Evolutionary conservation across 1,139 yeast genomes (phyloP).

Genomic region (Saccharomycopsis crataegensis): DNA sequence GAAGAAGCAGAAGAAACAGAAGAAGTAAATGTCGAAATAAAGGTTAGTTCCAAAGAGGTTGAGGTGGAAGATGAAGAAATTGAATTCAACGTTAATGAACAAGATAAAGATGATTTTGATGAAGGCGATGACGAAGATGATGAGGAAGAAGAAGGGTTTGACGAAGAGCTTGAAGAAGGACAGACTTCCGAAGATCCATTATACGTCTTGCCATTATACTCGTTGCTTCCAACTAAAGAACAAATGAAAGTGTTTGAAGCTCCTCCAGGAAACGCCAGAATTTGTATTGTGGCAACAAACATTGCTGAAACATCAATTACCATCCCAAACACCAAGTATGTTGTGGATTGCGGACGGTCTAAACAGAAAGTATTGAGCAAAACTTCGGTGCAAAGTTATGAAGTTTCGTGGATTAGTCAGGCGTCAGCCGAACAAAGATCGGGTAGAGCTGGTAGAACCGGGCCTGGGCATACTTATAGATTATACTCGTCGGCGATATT

Average conservation of each 20-base stretch:
- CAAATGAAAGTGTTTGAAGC: slow-evolving; percentile 88
- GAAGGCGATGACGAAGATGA: slow-evolving; percentile 30
- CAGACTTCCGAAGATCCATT: slow-evolving; percentile 77
- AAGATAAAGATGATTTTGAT: slow-evolving; percentile 23
- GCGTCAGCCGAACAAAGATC: slow-evolving; percentile 95
- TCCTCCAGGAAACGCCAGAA: slow-evolving; percentile 66
- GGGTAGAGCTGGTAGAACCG: slow-evolving; percentile 99
- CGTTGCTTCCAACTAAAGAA: slow-evolving; percentile 83
- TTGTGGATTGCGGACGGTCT: slow-evolving; percentile 90
- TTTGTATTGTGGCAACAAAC: slow-evolving; percentile 93
- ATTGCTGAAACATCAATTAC: slow-evolving; percentile 98
- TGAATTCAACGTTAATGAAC: slow-evolving; percentile 38
- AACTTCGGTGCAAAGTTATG: slow-evolving; percentile 90
- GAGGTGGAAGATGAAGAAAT: slow-evolving; percentile 83
- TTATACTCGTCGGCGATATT: slow-evolving; percentile 91
- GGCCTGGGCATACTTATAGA: slow-evolving; percentile 97
- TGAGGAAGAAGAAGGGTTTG: slow-evolving; percentile 81
- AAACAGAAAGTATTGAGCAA: slow-evolving; percentile 80
- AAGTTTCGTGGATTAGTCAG: slow-evolving; percentile 86
- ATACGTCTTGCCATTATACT: slow-evolving; percentile 86
- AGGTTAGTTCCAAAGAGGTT: slow-evolving; percentile 51
- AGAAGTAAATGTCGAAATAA: slow-evolving; percentile 37
- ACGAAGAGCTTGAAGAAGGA: slow-evolving; percentile 66
- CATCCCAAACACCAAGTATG: slow-evolving; percentile 92
- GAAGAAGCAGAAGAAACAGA: no score